Evolutionary conservation across 352 stramenopile species (phyloP), one percentile per base, ranked within the genome.

Genomic region (Globisporangium recalcitrans): DNA sequence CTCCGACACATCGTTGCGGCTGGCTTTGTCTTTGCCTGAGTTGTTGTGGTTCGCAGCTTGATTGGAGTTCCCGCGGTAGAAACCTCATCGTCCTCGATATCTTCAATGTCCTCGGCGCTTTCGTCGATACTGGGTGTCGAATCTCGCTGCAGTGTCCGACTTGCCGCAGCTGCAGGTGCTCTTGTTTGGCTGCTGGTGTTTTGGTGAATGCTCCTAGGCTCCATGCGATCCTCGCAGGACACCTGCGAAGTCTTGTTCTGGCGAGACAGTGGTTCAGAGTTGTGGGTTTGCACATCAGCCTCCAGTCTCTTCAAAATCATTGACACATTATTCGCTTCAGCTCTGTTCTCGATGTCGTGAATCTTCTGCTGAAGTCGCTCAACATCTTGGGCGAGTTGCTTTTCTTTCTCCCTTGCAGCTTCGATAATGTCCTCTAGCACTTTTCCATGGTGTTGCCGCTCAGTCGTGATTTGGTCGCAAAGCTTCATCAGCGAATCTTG

Each of bases 401-500:
- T n/a, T 32, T 63, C 63, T 10, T 64, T 55, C 2, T 62, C 36
- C 1, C 49, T 21, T 22, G 57, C 21, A 13, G 42, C 26, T 1
- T 13, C 16, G 10, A 62, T 32, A 16, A 40, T 31, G 26, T 71
- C 24, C 19, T 59, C 40, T 31, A 69, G 31, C 19, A 24, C 38
- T 1, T 52, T 34, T 22, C 53, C 36, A 36, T 75, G 49, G 2
- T 65, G 27, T 0, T 57, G 47, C 13, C 71, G 60, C 42, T 82
- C 74, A 4, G 54, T 24, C n/a, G 70, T 54, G 16, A 77, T 47
- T 34, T 82, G 68, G 34, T 72, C 48, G 44, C 69, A 76, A 1
- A 80, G 38, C 11, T 64, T 63, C 5, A 70, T 48, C 1, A 82
- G 63, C 0, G 74, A 80, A 34, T 77, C 67, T 63, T 82, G 72